Evolutionary conservation across 176 grass and related monocot genomes (phyloP).

Genomic region (Themeda triandra): DNA sequence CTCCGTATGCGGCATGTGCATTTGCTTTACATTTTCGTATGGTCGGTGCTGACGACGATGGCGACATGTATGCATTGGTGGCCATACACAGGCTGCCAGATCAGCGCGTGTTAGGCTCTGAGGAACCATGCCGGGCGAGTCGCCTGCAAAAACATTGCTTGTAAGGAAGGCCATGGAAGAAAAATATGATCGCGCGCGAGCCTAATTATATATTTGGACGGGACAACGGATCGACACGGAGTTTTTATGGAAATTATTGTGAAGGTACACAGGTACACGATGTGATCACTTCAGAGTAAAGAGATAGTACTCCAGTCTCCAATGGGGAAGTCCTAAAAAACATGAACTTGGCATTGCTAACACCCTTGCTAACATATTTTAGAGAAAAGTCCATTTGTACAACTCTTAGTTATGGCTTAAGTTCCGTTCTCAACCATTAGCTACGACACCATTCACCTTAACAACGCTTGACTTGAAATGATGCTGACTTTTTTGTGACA

Average conservation of each 20-base stretch:
- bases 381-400: not conserved
- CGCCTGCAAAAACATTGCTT: conserved; percentile 14
- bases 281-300: conserved; percentile 21
- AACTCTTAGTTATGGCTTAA: no score
- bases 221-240: not conserved
- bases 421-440: no score
- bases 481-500: no score
- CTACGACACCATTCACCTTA: no score
- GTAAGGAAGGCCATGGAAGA: conserved; percentile 23
- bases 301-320: not conserved
- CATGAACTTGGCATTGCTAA: not conserved
- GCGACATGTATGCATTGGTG: not conserved
- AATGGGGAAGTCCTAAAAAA: not conserved
- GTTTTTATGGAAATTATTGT: not conserved
- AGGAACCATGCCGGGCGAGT: conserved; percentile 13
- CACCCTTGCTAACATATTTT: not conserved
- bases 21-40: not conserved
- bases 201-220: not conserved
- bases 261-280: not conserved
- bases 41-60: not conserved
- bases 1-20: no score
- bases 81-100: conserved; percentile 14
- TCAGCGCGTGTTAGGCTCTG: conserved; percentile 8
- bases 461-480: no score
- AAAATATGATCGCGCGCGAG: not conserved